A percentile compares a stretch with the other conserved stretches of the same genome.
These are phyloP conservation scores for Coemansia sp. DNA, from an alignment of 192 early-diverging fungal genomes.

Conservation along the genomic window DNA sequence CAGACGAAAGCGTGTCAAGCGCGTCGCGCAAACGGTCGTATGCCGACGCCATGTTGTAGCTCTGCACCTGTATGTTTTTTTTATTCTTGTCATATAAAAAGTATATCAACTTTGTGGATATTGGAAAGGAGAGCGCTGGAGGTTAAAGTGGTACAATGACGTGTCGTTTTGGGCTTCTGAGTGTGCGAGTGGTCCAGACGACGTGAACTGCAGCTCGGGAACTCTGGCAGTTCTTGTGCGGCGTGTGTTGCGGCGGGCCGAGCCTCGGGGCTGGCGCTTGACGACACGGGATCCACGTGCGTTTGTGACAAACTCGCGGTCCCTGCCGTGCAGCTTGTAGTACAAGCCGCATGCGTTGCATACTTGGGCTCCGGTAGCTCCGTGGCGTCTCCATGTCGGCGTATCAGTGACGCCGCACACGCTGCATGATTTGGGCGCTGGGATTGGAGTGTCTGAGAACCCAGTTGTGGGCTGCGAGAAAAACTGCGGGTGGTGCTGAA, in stretches of 20 bases:
- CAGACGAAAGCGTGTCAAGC: neutral
- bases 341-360: constrained; percentile 43
- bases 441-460: neutral
- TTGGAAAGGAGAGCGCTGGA: neutral
- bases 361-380: neutral
- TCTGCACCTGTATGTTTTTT: neutral
- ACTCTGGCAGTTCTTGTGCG: neutral
- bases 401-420: constrained; percentile 9
- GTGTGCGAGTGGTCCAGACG: neutral
- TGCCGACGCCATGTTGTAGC: constrained; percentile 36
- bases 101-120: no score
- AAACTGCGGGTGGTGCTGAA: no score
- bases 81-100: no score
- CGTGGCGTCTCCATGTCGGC: constrained; percentile 31
- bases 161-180: no score
- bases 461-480: no score
- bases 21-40: constrained; percentile 45
- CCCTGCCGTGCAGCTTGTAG: constrained; percentile 13
- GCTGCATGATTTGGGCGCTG: constrained; percentile 1
- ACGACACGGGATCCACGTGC: constrained; percentile 12
- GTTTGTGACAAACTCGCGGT: constrained; percentile 14
- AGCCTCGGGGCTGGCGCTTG: constrained; percentile 20
- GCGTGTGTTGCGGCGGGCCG: neutral
- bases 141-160: neutral
- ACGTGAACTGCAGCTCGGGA: neutral